phyloP scores from a whole-genome alignment of 208 protist genomes.

The Balamuthia mandrillaris region DNA sequence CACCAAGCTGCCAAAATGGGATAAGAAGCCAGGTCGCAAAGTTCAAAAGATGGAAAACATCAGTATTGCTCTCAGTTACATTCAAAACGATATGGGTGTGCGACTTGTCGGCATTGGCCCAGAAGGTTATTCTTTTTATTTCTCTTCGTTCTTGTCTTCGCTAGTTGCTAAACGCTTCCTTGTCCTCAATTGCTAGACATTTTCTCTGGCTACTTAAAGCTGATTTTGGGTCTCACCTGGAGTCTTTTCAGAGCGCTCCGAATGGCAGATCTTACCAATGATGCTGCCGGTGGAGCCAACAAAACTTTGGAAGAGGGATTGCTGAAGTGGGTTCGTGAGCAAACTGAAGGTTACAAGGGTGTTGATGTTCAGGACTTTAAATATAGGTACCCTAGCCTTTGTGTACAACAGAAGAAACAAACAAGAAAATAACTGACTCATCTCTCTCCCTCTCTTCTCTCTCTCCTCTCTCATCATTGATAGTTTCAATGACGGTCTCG shows the following conservation, averaged over 20 bases:
- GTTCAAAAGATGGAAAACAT: constrained; percentile 21
- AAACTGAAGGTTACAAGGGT: background rate
- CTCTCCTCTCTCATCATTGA: too few species aligned
- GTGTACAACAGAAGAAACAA: too few species aligned
- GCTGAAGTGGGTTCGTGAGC: constrained; percentile 24
- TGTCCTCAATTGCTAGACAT: background rate
- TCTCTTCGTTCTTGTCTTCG: background rate
- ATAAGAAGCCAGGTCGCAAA: background rate
- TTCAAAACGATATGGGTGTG: constrained; percentile 18
- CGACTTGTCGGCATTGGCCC: constrained; percentile 19
- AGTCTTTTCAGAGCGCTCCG: constrained; percentile 19
- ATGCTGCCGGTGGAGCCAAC: background rate
- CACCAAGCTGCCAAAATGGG: constrained; percentile 24
- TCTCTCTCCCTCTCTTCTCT: too few species aligned
- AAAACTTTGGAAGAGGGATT: constrained; percentile 24
- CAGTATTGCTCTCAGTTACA: constrained; percentile 25
- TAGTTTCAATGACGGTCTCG: constrained; percentile 7
- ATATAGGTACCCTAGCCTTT: too few species aligned
- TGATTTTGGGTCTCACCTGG: constrained; percentile 21
- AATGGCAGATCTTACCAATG: background rate
- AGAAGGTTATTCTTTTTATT: constrained; percentile 1
- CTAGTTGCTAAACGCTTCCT: background rate
- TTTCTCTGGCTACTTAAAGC: constrained; percentile 2
- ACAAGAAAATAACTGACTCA: too few species aligned
- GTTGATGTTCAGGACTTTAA: constrained; percentile 3